Evolutionary conservation across 805 yeast genomes (phyloP).

Genomic region (Barnettozyma wickerhamii): DNA sequence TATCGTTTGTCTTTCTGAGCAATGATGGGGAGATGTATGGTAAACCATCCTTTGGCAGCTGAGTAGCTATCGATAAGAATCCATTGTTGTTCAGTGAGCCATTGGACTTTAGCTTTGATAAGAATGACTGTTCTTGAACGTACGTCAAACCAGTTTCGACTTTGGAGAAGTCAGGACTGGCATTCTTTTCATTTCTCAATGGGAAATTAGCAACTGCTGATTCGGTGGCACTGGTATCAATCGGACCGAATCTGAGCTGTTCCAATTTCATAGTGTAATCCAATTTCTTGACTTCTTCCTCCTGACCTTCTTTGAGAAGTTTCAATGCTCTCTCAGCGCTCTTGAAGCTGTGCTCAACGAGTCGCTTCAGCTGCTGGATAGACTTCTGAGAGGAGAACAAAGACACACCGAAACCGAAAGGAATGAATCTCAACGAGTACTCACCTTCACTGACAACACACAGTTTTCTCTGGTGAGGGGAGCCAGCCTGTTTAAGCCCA

Average conservation of each 20-base stretch:
- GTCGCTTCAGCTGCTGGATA: conserved; percentile 9
- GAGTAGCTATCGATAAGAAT: conserved; percentile 26
- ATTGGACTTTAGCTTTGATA: not conserved
- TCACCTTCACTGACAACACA: conserved; percentile 32
- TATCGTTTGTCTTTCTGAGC: conserved; percentile 32
- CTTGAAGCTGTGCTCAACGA: conserved; percentile 13
- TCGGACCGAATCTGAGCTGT: conserved; percentile 12
- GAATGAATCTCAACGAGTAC: conserved; percentile 35
- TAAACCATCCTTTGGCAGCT: conserved; percentile 30
- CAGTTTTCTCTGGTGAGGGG: conserved; percentile 12
- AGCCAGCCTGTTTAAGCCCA: conserved; percentile 35
- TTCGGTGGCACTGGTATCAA: not conserved
- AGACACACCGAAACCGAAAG: conserved; percentile 32
- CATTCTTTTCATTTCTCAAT: conserved; percentile 16
- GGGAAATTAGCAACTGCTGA: conserved; percentile 16
- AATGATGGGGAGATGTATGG: conserved; percentile 36
- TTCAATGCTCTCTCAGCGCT: conserved; percentile 17
- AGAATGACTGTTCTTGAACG: not conserved
- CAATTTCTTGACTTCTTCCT: conserved; percentile 13
- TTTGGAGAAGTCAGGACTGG: conserved; percentile 18
- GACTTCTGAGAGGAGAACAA: conserved; percentile 16
- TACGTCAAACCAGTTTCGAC: conserved; percentile 13
- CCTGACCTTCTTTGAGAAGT: conserved; percentile 15
- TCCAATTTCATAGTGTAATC: conserved; percentile 16
- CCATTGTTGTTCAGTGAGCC: conserved; percentile 21